Evolutionary conservation across 352 stramenopile genomes (phyloP), one percentile per base, ranked within the genome.

Genomic region (Phytophthora crassamura): DNA sequence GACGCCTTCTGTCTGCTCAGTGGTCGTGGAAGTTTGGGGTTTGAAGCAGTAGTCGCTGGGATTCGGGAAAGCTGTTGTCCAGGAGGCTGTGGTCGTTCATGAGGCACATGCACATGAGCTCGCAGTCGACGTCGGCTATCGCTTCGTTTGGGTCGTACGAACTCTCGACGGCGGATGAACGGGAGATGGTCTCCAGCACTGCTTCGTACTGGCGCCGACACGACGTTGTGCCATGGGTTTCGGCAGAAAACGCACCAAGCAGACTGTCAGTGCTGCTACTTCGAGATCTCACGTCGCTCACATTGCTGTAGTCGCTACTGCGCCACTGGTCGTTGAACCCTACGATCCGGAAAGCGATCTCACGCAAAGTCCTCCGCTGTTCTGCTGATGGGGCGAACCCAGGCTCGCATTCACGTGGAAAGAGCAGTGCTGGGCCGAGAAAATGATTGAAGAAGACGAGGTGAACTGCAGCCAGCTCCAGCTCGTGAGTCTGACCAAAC

Each of bases 371-470:
- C 9, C 40, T 57, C 40, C 61, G 59, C 49, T 77, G 51, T 3
- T 51, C 46, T 25, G 20, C 36, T 9, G 59, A 72, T 4, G 43
- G 39, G 7, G 16, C 12, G 40, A 59, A 67, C 15, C 41, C 42
- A 47, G 48, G 4, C 15, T 66, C 45, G 2, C 52, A 51, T 22
- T 77, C 42, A 2, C 11, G 41, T 38, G 66, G 47, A 38, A 81
- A 82, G n/a, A 72, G 36, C 32, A 93, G 28, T 10, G 67, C 71
- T 32, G 81, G 79, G 6, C 68, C 79, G 11, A 94, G 43, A 53
- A 90, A 90, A 42, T 94, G 82, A 35, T 86, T 84, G 60, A 90
- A 92, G 18, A 94, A 89, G n/a, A 92, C 70, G 4, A 91, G 54
- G 61, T 92, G 85, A 15, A 86, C 57, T 0, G 64, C 74, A 34